Conservation (phyloP, 352 stramenopile species). For the Phytophthora pistaciae region DNA sequence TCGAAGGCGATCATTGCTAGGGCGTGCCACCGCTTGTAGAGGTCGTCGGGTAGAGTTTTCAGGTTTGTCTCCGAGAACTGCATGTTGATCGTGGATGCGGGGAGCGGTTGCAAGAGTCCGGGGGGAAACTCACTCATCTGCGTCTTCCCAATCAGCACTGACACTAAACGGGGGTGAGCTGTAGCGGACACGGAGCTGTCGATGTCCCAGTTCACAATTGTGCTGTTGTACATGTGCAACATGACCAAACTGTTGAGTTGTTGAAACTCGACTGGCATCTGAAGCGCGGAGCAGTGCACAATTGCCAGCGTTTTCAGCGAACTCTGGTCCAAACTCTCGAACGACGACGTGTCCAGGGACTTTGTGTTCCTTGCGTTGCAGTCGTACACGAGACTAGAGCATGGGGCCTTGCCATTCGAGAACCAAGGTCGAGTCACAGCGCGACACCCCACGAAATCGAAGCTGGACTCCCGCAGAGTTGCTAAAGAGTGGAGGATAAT, state of each 20-base stretch:
- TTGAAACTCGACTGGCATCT: conserved; percentile 7
- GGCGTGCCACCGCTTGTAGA: conserved; percentile 21
- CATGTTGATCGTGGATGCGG: conserved; percentile 12
- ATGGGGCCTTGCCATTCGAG: conserved; percentile 29
- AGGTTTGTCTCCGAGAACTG: conserved; percentile 35
- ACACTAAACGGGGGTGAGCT: conserved; percentile 10
- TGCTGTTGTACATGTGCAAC: conserved; percentile 26
- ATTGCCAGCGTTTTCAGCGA: conserved; percentile 19
- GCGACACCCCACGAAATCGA: conserved; percentile 18
- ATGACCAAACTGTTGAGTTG: conserved; percentile 15
- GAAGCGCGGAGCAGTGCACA: conserved; percentile 13
- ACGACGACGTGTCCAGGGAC: conserved; percentile 18
- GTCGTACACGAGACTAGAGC: conserved; percentile 29
- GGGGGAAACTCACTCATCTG: conserved; percentile 17
- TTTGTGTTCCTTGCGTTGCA: conserved; percentile 6
- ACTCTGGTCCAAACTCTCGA: conserved; percentile 20
- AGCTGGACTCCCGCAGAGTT: conserved; percentile 15
- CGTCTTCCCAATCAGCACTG: conserved; percentile 20
- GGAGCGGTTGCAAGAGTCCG: conserved; percentile 21
- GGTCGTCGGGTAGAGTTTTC: conserved; percentile 7
- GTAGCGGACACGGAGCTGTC: conserved; percentile 18
- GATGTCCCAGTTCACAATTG: conserved; percentile 20
- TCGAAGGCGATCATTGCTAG: conserved; percentile 22
- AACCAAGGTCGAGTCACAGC: conserved; percentile 27
- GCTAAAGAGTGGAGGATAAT: conserved; percentile 18